phyloP scores from a whole-genome alignment of 2,329 filamentous ascomycete genomes.

The Epichloe sibirici region DNA sequence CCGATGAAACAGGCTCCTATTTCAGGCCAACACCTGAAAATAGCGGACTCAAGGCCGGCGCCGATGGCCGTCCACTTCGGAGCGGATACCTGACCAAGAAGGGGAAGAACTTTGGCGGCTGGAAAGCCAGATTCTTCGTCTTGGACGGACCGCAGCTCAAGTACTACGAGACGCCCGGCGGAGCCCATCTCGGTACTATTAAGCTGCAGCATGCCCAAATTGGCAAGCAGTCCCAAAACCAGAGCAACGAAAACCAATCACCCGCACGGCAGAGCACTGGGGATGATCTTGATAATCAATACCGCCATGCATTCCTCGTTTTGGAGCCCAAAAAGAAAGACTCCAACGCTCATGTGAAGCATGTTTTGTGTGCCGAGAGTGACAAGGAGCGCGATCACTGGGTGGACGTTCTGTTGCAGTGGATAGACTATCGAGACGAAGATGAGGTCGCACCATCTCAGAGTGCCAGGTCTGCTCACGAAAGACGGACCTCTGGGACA shows the following conservation, averaged over 20 bases:
- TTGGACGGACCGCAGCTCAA: constrained; percentile 52
- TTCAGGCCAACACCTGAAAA: constrained; percentile 14
- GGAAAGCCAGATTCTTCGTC: constrained; percentile 70
- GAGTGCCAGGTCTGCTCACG: constrained; percentile 22
- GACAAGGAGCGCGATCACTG: constrained; percentile 85
- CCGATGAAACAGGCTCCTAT: constrained; percentile 36
- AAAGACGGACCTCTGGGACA: constrained; percentile 25
- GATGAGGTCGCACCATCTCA: constrained; percentile 30
- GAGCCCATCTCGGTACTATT: constrained; percentile 83
- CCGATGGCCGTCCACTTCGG: constrained; percentile 57
- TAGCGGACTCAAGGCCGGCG: constrained; percentile 31
- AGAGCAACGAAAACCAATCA: constrained; percentile 37
- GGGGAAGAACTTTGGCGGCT: constrained; percentile 97
- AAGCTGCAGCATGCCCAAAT: constrained; percentile 87
- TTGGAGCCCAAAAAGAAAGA: constrained; percentile 97
- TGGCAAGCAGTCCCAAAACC: constrained; percentile 65
- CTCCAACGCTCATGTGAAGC: constrained; percentile 72
- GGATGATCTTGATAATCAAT: constrained; percentile 84
- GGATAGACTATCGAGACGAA: constrained; percentile 64
- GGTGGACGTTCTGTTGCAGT: constrained; percentile 81
- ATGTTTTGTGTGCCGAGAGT: constrained; percentile 91
- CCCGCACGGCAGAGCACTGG: constrained; percentile 40
- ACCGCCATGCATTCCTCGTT: constrained; percentile 90
- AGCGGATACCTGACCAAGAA: constrained; percentile 92
- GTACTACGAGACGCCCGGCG: constrained; percentile 86